Evolutionary conservation across 169 alveolate genomes (phyloP).

Genomic region (Plasmodium knowlesi): DNA sequence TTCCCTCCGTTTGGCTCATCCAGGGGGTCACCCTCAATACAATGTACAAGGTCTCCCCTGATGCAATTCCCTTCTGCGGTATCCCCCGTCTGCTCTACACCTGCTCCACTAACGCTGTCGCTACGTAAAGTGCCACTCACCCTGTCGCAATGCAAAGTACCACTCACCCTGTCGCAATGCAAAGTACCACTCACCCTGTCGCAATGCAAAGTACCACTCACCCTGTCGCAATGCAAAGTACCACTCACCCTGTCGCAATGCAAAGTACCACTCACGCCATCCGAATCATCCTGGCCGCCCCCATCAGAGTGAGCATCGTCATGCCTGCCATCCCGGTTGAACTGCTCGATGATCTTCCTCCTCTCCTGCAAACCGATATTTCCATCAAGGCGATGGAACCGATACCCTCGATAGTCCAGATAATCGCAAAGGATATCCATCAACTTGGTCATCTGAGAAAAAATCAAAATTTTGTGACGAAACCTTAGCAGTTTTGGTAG

Average conservation of each 20-base stretch:
- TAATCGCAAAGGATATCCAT: constrained; percentile 96
- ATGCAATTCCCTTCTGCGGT: no score
- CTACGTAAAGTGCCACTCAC: no score
- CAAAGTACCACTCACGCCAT: neutral
- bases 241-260: neutral
- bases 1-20: neutral
- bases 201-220: no score
- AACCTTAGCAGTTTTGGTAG: constrained; percentile 78
- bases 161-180: neutral
- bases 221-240: neutral
- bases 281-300: neutral
- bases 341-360: constrained; percentile 25
- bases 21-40: neutral
- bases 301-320: no score
- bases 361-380: constrained; percentile 95
- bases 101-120: neutral
- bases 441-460: constrained; percentile 94
- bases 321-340: neutral
- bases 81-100: no score
- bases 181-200: neutral
- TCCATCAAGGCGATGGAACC: constrained; percentile 97
- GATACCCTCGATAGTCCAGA: constrained; percentile 91
- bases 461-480: constrained; percentile 90
- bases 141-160: neutral
- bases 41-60: neutral